Conservation (phyloP, 208 protist genomes). For the Leishmania guyanensis region DNA sequence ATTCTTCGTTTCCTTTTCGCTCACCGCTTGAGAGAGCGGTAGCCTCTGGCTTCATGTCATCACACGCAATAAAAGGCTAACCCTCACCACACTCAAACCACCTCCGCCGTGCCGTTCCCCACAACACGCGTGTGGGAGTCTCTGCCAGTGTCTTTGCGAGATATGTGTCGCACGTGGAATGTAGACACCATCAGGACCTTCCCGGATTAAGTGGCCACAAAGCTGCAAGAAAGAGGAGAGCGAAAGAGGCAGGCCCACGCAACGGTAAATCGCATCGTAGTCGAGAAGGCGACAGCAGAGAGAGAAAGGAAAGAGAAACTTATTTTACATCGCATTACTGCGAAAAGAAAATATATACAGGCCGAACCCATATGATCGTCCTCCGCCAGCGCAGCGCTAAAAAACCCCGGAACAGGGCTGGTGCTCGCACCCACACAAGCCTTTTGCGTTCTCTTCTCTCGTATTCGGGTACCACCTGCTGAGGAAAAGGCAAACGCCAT, state of each 20-base stretch:
- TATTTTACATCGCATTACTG: not conserved
- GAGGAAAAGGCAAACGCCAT: slow-evolving; percentile 53
- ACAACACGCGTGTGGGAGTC: not conserved
- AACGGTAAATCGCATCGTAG: not conserved
- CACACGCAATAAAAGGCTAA: not conserved
- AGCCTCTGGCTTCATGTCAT: not conserved
- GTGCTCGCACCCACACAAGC: not conserved
- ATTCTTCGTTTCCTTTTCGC: not conserved
- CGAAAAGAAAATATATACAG: not conserved
- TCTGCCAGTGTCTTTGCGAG: not conserved
- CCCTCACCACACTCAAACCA: not conserved
- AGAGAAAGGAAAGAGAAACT: not conserved
- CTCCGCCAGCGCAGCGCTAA: not conserved
- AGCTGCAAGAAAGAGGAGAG: not conserved
- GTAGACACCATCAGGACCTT: not conserved
- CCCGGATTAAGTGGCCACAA: not conserved
- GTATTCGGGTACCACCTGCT: not conserved
- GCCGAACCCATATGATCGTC: not conserved
- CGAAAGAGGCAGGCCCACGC: not conserved
- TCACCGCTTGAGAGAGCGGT: not conserved
- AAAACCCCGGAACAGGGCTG: not conserved
- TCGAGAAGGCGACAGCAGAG: not conserved
- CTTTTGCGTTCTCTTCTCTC: not conserved
- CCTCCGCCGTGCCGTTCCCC: not conserved
- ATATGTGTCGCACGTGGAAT: not conserved